Base-by-base conservation (phyloP, 768 basidiomycete species). In the Boletus reticuloceps region DNA sequence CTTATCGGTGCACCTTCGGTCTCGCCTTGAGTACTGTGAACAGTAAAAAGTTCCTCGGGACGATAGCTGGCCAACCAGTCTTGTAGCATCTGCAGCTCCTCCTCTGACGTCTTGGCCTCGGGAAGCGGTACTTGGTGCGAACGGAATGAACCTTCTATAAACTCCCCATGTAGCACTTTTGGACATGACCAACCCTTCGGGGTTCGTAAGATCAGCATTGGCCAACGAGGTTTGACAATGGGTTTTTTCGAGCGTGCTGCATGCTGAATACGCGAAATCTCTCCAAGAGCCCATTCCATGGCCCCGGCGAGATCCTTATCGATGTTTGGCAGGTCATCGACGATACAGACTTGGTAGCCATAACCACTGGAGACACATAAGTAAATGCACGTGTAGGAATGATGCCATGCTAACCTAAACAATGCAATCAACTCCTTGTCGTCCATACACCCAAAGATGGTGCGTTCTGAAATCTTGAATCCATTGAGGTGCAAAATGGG, bases 81-180 rank as follows among this genome's bases (percentile, higher is more conserved):
- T 60, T 86, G 79, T 32, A 97, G 79, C 11, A 79, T 65, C 1
- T 63, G 62, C 53, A 92, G 83, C 61, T 94, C 84, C 53, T 82
- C 81, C 8, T 73, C 66, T 51, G 83, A 80, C 0, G 78, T 85
- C 69, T 85, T 86, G 3, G 87, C 86, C 12, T 74, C 74, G 3
- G 91, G 87, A 16, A 96, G 81, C 6, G 94, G 93, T 2, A 96
- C 92, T 73, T 96, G 94, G 67, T 97, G 93, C 0, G 93, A 81
- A 55, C 79, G 83, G 80, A 88, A 95, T 20, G 87, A 89, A 43
- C 88, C 89, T 65, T 91, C 89, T 49, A 94, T 80, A 53, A 80
- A 82, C 56, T 89, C 82, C 19, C 84, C 89, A 49, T 82, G 77
- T 29, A 89, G 67, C 20, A 72, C 59, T 59, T 84, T 84, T 2